Evolutionary conservation across 441 rosid species (phyloP).

Genomic region (Lepidium campestre): DNA sequence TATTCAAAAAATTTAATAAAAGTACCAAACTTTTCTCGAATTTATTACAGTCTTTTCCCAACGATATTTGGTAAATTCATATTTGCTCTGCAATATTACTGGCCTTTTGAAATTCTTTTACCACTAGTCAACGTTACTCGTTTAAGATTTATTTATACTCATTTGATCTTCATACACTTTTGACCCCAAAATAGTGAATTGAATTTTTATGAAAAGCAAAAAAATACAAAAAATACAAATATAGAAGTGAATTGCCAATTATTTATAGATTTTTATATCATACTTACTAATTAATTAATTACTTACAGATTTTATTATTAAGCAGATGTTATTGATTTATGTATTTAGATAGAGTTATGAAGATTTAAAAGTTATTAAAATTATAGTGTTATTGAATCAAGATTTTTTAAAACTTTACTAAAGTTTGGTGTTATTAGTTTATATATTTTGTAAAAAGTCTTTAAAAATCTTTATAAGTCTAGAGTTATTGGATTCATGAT

Average conservation of each 20-base stretch:
- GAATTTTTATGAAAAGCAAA: background rate
- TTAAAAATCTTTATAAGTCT: too few species aligned
- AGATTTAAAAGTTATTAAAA: too few species aligned
- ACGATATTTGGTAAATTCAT: background rate
- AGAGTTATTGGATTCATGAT: too few species aligned
- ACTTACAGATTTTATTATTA: background rate
- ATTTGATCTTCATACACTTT: background rate
- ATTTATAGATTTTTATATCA: background rate
- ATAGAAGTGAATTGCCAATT: background rate
- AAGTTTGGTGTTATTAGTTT: too few species aligned
- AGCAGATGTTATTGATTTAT: too few species aligned
- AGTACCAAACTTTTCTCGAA: background rate
- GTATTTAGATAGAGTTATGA: too few species aligned
- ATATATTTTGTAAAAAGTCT: too few species aligned
- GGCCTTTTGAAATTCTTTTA: background rate
- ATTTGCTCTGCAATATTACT: background rate
- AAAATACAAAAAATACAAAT: background rate
- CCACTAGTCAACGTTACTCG: constrained; percentile 12
- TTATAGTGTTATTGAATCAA: too few species aligned
- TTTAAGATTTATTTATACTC: background rate
- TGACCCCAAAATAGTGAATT: background rate
- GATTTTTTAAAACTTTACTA: too few species aligned
- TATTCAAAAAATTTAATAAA: background rate
- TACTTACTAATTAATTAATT: too few species aligned
- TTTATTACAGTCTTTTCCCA: constrained; percentile 12